Conservation (phyloP, 176 grass and related monocot species). For the Avena atlantica region DNA sequence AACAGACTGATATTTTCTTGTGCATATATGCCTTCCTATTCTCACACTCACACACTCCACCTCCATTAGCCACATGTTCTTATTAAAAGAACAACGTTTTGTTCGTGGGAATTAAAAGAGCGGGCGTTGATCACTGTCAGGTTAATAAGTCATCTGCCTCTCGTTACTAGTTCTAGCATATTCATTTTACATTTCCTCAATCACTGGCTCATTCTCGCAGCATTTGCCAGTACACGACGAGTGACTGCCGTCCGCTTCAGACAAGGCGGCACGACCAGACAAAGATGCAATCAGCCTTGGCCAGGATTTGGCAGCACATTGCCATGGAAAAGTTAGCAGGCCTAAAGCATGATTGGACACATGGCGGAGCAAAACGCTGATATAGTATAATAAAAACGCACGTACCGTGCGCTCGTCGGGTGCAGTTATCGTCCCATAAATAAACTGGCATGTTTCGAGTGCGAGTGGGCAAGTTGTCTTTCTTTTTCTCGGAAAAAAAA, state of each 20-base stretch:
- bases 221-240: neutral
- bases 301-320: neutral
- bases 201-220: neutral
- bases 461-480: neutral
- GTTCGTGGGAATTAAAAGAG: neutral
- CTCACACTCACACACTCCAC: too few species aligned
- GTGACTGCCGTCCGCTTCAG: conserved; percentile 4
- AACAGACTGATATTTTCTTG: neutral
- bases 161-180: neutral
- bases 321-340: neutral
- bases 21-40: neutral
- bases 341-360: neutral
- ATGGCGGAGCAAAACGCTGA: too few species aligned
- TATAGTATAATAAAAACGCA: neutral
- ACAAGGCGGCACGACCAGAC: neutral
- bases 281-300: neutral
- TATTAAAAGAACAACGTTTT: neutral
- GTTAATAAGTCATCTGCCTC: neutral
- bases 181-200: neutral
- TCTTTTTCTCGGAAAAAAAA: neutral
- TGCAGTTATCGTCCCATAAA: conserved; percentile 29
- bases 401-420: neutral
- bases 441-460: neutral
- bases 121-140: neutral
- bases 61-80: neutral